phyloP scores from a whole-genome alignment of 2,329 filamentous ascomycete species.

The Clonostachys rosea region DNA sequence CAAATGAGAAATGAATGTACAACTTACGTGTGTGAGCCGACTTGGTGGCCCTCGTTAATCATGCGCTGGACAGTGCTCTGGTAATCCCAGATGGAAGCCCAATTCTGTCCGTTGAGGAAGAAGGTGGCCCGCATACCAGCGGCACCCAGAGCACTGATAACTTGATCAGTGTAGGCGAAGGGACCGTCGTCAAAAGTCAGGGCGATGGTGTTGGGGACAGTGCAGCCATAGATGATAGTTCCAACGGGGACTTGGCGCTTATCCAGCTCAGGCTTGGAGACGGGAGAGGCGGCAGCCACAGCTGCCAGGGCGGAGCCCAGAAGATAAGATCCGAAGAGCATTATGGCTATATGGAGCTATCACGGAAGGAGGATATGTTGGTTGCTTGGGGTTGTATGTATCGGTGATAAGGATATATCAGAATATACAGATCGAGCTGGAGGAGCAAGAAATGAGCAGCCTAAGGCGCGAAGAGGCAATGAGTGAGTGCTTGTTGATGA shows the following conservation, averaged over 20 bases:
- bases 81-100: constrained; percentile 46
- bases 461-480: no score
- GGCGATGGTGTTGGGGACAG: constrained; percentile 36
- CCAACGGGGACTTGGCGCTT: constrained; percentile 12
- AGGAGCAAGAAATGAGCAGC: no score
- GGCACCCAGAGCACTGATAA: constrained; percentile 44
- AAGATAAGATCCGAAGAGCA: no score
- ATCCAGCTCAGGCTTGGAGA: no score
- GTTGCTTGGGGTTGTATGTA: no score
- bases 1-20: constrained; percentile 1
- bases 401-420: no score
- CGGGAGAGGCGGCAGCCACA: no score
- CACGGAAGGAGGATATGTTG: no score
- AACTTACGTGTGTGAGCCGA: constrained; percentile 49
- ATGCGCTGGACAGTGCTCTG: constrained; percentile 47
- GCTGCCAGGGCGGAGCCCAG: no score
- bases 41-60: constrained; percentile 43
- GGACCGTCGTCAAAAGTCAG: constrained; percentile 52
- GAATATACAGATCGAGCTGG: no score
- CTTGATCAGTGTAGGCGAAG: constrained; percentile 38
- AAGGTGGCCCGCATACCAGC: constrained; percentile 47
- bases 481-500: no score
- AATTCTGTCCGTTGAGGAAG: constrained; percentile 46
- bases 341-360: no score
- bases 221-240: constrained; percentile 38